Percentiles rank a stretch among this genome's conserved stretches.
Evolutionary conservation across 257 asterid genomes (phyloP).

Genomic region (Petunia secreta): DNA sequence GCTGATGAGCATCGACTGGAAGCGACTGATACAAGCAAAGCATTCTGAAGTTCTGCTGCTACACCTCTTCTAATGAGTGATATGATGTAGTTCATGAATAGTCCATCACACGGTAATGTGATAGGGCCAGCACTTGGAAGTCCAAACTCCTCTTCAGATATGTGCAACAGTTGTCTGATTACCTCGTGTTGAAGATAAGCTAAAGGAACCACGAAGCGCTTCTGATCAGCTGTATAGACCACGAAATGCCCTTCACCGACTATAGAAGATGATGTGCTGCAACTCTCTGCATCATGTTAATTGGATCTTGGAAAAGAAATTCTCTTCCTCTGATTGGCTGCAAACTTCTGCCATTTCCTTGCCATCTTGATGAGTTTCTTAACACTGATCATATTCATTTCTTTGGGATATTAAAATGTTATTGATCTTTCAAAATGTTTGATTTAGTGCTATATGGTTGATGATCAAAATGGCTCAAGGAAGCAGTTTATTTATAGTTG

Average conservation of each 20-base stretch:
- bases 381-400: not conserved
- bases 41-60: not conserved
- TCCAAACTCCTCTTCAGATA: conserved; percentile 38
- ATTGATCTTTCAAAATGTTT: too few relatives aligned
- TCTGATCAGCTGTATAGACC: too few relatives aligned
- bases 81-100: too few relatives aligned
- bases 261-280: not conserved
- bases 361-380: conserved; percentile 8
- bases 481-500: not conserved
- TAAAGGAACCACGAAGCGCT: conserved; percentile 35
- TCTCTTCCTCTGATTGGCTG: not conserved
- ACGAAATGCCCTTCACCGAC: conserved; percentile 32
- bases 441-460: not conserved
- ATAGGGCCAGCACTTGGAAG: not conserved
- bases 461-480: not conserved
- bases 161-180: conserved; percentile 36
- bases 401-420: too few relatives aligned
- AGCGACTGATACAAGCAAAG: conserved; percentile 29
- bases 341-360: conserved; percentile 22
- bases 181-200: conserved; percentile 35
- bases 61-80: too few relatives aligned
- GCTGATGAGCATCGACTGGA: too few relatives aligned
- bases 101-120: too few relatives aligned
- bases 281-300: too few relatives aligned
- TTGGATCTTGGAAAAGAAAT: too few relatives aligned